Base-by-base conservation (phyloP, 768 basidiomycete species). In the Rhizopogon sp. region DNA sequence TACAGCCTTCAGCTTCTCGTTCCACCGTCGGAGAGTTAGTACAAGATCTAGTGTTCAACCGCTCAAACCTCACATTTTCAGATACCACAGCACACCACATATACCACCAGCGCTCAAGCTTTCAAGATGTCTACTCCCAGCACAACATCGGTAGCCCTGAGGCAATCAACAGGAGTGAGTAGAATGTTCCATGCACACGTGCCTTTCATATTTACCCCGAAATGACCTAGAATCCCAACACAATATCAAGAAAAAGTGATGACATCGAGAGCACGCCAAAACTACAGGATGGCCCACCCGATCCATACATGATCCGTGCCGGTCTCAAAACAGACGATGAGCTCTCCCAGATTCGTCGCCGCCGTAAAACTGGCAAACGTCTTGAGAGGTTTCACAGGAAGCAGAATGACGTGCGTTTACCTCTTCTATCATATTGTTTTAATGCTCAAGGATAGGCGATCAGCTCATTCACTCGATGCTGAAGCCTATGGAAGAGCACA, bases 401-500 rank as follows among this genome's bases (percentile, higher is more conserved):
- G 57, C 88, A 93, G 67, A 93, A 93, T 74, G 71, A 82, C 58
- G 90, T 88, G 46, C 39, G 80, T 64, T 37, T 1, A 20, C 60
- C 39, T 33, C 14, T 49, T 52, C 44, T 56, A 45, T 41, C 31
- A 11, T 22, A 39, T n/a, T 45, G 11, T 37, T 42, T 33, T 22
- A 37, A 51, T 43, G 29, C 20, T 49, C 20, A 49, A 16, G 47
- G 47, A 3, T 37, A 35, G 37, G 16, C 5, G 8, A 17, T 42
- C 63, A 96, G 89, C 86, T 94, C 56, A 96, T 98, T 58, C 66
- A 73, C n/a, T 80, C 83, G n/a, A 72, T 98, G 57, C 79, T 98
- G 35, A 97, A 96, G 70, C 82, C 93, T 1, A 88, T 98, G 82
- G 89, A 93, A 37, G 85, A 87, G 35, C 90, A 94, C 64, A 92